Percentiles rank a stretch among this genome's conserved stretches.
phyloP scores from a whole-genome alignment of 1,284 basidiomycete species.

The Coriolopsis trogii region DNA sequence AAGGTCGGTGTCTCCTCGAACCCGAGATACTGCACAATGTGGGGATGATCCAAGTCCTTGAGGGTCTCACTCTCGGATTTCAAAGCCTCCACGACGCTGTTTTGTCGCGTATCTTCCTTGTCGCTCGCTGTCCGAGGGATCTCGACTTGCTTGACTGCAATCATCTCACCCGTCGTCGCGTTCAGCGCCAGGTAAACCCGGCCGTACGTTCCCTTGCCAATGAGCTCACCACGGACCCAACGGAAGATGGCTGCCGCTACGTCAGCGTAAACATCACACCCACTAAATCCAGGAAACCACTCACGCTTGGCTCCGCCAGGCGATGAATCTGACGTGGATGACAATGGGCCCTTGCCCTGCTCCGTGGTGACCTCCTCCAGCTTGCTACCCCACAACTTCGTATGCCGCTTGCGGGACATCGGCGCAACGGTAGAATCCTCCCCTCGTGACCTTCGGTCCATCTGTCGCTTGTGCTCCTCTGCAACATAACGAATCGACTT shows the following conservation, averaged over 20 bases:
- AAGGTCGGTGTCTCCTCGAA: conserved; percentile 91
- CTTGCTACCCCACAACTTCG: conserved; percentile 94
- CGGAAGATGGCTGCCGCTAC: conserved; percentile 81
- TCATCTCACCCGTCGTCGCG: conserved; percentile 98
- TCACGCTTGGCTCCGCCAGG: conserved; percentile 58
- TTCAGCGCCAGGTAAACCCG: conserved; percentile 96
- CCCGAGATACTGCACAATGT: conserved; percentile 98
- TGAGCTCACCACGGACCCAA: conserved; percentile 97
- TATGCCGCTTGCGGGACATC: conserved; percentile 80
- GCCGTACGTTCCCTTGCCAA: conserved; percentile 97
- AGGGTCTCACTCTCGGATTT: conserved; percentile 95
- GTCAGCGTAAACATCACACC: conserved; percentile 5
- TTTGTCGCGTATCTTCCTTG: conserved; percentile 85
- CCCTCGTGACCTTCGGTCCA: conserved; percentile 60
- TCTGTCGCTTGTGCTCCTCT: conserved; percentile 73
- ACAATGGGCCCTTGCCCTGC: conserved; percentile 51
- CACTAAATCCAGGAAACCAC: conserved; percentile 30
- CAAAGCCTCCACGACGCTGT: conserved; percentile 87
- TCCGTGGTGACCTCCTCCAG: conserved; percentile 91
- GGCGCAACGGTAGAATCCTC: conserved; percentile 51
- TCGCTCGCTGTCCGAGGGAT: conserved; percentile 90
- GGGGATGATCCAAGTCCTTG: conserved; percentile 95
- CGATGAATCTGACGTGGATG: conserved; percentile 56
- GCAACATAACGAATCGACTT: conserved; percentile 95
- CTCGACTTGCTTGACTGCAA: conserved; percentile 99